A percentile compares a stretch with the other conserved stretches of the same genome.
Evolutionary conservation across 495 filamentous ascomycete genomes (phyloP).

Genomic region (Terfezia claveryi): DNA sequence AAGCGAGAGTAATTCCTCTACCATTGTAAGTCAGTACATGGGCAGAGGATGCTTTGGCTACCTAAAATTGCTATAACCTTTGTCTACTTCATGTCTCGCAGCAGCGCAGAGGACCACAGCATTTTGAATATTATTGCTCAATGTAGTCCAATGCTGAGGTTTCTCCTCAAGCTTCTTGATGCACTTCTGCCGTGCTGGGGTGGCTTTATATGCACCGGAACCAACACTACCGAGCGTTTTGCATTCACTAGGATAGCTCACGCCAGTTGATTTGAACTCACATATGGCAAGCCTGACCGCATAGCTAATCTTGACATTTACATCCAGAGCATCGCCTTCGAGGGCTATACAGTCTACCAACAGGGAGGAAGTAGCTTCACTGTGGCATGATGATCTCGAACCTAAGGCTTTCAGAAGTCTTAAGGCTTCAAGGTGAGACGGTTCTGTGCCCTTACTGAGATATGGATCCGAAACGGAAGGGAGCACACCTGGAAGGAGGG

Average conservation of each 20-base stretch:
- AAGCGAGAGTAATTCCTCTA: conserved; percentile 2
- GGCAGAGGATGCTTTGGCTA: background rate
- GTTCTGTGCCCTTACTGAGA: background rate
- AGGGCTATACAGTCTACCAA: conserved; percentile 10
- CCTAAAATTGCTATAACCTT: conserved; percentile 2
- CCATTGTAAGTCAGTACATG: too few species aligned
- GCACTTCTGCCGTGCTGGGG: conserved; percentile 6
- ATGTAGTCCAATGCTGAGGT: conserved; percentile 19
- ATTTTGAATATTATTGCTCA: conserved; percentile 19
- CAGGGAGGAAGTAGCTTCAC: conserved; percentile 10
- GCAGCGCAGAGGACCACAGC: conserved; percentile 13
- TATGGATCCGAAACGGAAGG: too few species aligned
- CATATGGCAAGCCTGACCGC: conserved; percentile 15
- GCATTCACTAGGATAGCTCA: conserved; percentile 14
- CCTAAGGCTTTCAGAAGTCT: conserved; percentile 7
- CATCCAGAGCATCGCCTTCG: background rate
- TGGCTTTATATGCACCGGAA: background rate
- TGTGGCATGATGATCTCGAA: conserved; percentile 15
- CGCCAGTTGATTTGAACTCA: conserved; percentile 16
- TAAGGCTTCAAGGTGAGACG: conserved; percentile 8
- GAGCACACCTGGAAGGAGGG: too few species aligned
- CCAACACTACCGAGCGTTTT: background rate
- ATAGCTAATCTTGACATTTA: conserved; percentile 8
- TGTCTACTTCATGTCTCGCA: conserved; percentile 14
- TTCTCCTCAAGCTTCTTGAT: conserved; percentile 14